These are phyloP conservation scores for Lasiodiplodia gonubiensis DNA, from an alignment of 2,329 filamentous ascomycete species.

Conservation along the genomic window DNA sequence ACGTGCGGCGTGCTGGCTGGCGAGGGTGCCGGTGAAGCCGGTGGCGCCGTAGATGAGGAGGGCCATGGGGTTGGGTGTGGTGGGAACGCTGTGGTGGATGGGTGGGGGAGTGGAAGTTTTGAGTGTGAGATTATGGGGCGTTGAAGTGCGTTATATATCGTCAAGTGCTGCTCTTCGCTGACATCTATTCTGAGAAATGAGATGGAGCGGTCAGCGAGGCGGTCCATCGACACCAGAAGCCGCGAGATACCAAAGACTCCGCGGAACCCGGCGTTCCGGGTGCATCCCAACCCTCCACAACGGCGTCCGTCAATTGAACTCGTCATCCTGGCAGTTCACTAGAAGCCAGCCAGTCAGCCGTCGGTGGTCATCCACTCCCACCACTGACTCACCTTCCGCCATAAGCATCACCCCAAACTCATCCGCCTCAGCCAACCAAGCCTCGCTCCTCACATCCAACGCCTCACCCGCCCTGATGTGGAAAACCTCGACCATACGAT, in stretches of 20 bases:
- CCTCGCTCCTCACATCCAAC: neutral
- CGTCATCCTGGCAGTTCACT: neutral
- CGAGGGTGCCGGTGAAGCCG: neutral
- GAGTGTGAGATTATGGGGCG: too few relatives aligned
- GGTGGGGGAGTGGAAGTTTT: too few relatives aligned
- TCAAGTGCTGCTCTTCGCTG: too few relatives aligned
- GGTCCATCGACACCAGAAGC: too few relatives aligned
- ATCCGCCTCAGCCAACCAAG: neutral
- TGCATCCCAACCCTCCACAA: neutral
- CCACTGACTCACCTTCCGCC: neutral
- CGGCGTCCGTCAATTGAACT: neutral
- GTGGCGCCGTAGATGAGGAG: conserved; percentile 1
- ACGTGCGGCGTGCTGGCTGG: neutral
- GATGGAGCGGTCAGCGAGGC: neutral
- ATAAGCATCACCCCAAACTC: neutral
- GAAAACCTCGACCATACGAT: neutral
- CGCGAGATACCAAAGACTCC: too few relatives aligned
- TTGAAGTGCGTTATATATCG: too few relatives aligned
- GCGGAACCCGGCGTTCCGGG: neutral
- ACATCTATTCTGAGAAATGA: neutral
- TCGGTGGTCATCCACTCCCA: neutral
- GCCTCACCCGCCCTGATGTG: neutral
- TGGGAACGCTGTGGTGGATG: neutral
- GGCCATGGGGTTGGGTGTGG: neutral
- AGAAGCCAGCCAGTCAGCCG: too few relatives aligned